Conservation (phyloP, 805 yeast genomes). For the Yamadazyma sp. region DNA sequence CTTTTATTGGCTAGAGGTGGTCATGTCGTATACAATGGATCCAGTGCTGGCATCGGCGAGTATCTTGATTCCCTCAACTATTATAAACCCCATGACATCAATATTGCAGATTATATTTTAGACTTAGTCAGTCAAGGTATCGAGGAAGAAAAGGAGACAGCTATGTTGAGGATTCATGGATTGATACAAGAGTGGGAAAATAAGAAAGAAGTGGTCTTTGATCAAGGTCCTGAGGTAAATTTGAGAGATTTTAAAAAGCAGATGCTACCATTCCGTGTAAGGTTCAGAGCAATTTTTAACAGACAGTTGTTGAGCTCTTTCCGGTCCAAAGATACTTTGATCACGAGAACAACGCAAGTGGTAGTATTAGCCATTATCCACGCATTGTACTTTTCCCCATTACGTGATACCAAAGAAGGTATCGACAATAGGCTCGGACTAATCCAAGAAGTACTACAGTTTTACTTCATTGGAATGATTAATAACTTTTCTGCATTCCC, state of each 20-base stretch:
- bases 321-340: conserved; percentile 51
- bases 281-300: conserved; percentile 30
- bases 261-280: conserved; percentile 23
- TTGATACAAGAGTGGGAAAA: conserved; percentile 30
- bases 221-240: conserved; percentile 15
- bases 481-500: conserved; percentile 79
- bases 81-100: conserved; percentile 50
- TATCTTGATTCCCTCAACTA: conserved; percentile 56
- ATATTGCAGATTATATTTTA: conserved; percentile 72
- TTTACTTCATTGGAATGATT: conserved; percentile 78
- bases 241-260: conserved; percentile 28
- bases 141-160: conserved; percentile 24
- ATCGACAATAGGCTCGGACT: conserved; percentile 71
- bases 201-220: conserved; percentile 3
- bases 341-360: conserved; percentile 66
- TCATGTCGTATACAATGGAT: conserved; percentile 65
- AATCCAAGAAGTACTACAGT: conserved; percentile 67
- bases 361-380: conserved; percentile 62
- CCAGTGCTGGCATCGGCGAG: conserved; percentile 40
- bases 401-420: conserved; percentile 43
- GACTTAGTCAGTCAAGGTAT: conserved; percentile 59
- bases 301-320: conserved; percentile 36
- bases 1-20: conserved; percentile 75
- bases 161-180: conserved; percentile 22
- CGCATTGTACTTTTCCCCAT: conserved; percentile 59